Evolutionary conservation across 2,329 filamentous ascomycete species (phyloP), one percentile per base, ranked within the genome.

Genomic region (Colletotrichum chlorophyti): DNA sequence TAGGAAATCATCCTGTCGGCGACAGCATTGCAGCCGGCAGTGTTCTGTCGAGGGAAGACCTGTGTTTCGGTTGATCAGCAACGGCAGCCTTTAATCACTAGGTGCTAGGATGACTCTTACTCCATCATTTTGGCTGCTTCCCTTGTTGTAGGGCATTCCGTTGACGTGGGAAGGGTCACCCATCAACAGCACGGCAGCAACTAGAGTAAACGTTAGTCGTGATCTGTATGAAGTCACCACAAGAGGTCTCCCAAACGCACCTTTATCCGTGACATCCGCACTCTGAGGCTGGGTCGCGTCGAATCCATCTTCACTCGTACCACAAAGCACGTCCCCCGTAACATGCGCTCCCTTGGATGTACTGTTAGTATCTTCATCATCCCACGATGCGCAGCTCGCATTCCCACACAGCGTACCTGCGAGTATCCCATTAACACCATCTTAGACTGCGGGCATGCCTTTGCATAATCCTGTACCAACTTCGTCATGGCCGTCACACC

Each of bases 371-470:
- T 14, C 6, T 23, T 37, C 27, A 10, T 58, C 58, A 5, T 63
- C 61, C 14, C 29, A 4, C 60, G 55, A 21, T 65, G 46, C 0
- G 46, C 42, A 50, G 58, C 58, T 10, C 53, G 63, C 50, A 63
- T 45, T 3, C 17, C 4, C 6, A 57, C 64, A 15, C 49, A n/a
- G n/a, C n/a, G n/a, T n/a, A 71, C 73, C 68, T 78, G 76, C 2
- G 76, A 78, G 53, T 76, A 78, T 1, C 76, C 76, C 42, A 78
- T 50, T 21, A 78, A 61, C 3, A 74, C 76, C 50, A 78, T 67
- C 64, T 76, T 75, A 47, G 66, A 66, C 12, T 70, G 63, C 2
- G 76, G 74, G 31, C 76, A 78, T 6, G 64, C 65, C 29, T 65
- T 49, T 52, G 68, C 63, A 51, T 78, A 76, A 23, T 66, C 58